These are phyloP conservation scores for Platanthera zijinensis DNA, from an alignment of 106 monocot genomes.

Conservation along the genomic window DNA sequence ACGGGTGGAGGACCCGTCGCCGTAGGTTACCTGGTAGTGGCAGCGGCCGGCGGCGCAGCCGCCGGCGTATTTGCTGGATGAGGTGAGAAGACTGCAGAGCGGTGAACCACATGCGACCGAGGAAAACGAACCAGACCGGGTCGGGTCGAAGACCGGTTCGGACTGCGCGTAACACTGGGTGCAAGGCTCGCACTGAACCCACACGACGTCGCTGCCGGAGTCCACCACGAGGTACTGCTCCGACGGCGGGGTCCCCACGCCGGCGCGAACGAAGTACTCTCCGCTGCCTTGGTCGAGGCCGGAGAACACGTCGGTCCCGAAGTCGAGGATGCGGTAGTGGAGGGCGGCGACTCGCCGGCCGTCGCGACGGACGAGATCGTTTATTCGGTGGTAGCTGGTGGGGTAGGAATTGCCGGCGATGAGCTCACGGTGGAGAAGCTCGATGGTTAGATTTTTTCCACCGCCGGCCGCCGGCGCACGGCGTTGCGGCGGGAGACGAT, in stretches of 20 bases:
- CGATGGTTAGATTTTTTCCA: background rate
- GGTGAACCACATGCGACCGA: slow-evolving; percentile 43
- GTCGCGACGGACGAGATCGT: slow-evolving; percentile 25
- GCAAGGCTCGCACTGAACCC: slow-evolving; percentile 79
- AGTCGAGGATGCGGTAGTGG: slow-evolving; percentile 25
- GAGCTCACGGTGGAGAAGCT: slow-evolving; percentile 28
- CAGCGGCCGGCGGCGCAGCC: slow-evolving; percentile 33
- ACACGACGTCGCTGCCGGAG: slow-evolving; percentile 78
- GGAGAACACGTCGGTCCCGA: slow-evolving; percentile 51
- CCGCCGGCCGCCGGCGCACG: background rate
- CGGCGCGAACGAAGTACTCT: slow-evolving; percentile 74
- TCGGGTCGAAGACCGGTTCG: slow-evolving; percentile 71
- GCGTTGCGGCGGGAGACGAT: background rate
- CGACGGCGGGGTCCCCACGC: slow-evolving; percentile 54
- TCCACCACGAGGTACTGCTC: slow-evolving; percentile 66
- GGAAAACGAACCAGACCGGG: slow-evolving; percentile 53
- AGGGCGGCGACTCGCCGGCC: slow-evolving; percentile 13
- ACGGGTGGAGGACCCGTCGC: slow-evolving; percentile 70
- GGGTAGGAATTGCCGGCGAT: slow-evolving; percentile 17
- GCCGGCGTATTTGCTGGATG: slow-evolving; percentile 1
- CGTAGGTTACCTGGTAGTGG: slow-evolving; percentile 67
- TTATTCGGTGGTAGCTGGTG: slow-evolving; percentile 14
- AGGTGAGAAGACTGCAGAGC: slow-evolving; percentile 31
- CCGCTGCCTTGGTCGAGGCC: slow-evolving; percentile 63
- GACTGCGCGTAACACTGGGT: slow-evolving; percentile 55